Conservation (phyloP, 805 yeast species). For the Teunomyces cretensis region DNA sequence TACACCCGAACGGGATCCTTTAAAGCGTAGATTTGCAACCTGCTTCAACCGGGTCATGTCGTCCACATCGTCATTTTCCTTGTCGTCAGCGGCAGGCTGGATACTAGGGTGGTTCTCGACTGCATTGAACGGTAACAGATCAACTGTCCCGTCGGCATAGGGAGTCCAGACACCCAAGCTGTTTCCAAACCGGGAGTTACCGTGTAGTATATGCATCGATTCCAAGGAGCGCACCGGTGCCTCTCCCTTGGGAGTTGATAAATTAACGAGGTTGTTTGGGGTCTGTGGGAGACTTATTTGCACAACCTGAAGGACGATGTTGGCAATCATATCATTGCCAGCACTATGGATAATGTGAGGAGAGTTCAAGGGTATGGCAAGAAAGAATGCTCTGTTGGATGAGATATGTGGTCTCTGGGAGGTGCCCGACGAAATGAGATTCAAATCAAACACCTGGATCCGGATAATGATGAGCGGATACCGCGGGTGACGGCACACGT, state of each 20-base stretch:
- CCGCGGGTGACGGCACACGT: constrained; percentile 63
- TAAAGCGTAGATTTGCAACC: constrained; percentile 59
- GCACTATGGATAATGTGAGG: constrained; percentile 63
- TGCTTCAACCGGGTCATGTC: constrained; percentile 26
- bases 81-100: constrained; percentile 7
- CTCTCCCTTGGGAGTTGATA: constrained; percentile 39
- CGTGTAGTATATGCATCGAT: constrained; percentile 57
- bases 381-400: constrained; percentile 60
- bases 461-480: constrained; percentile 61
- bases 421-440: constrained; percentile 13
- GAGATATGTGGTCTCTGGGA: constrained; percentile 40
- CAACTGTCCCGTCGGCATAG: constrained; percentile 68
- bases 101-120: constrained; percentile 42
- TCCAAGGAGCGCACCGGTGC: constrained; percentile 46
- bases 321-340: constrained; percentile 41
- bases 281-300: constrained; percentile 51
- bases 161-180: constrained; percentile 73
- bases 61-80: constrained; percentile 7
- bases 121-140: constrained; percentile 59
- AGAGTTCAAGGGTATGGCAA: constrained; percentile 67
- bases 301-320: constrained; percentile 59
- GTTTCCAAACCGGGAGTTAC: constrained; percentile 59
- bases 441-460: constrained; percentile 64
- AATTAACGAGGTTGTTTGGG: constrained; percentile 39
- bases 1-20: constrained; percentile 48